These are phyloP conservation scores for Penicillium sp. DNA, from an alignment of 2,329 filamentous ascomycete species.

Conservation along the genomic window DNA sequence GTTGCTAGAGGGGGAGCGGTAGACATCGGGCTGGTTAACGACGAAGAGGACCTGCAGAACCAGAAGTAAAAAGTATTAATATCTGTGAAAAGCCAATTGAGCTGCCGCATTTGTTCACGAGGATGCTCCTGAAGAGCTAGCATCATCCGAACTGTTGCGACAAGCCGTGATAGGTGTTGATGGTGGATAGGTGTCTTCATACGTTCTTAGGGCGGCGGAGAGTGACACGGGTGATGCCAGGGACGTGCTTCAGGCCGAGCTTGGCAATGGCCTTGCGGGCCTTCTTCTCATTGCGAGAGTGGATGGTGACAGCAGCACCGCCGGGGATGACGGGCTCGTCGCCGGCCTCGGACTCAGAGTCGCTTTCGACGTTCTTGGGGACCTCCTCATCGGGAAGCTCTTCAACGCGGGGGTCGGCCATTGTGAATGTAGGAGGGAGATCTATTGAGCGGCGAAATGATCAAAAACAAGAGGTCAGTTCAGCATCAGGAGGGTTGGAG, in stretches of 20 bases:
- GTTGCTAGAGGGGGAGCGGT: constrained; percentile 99
- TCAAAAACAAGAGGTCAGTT: neutral
- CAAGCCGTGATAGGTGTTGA: neutral
- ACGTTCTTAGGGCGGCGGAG: constrained; percentile 99
- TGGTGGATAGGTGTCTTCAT: constrained; percentile 53
- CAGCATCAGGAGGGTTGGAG: constrained; percentile 17
- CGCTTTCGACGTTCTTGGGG: constrained; percentile 76
- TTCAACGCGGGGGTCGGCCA: constrained; percentile 98
- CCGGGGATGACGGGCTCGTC: constrained; percentile 72
- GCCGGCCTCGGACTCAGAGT: constrained; percentile 55
- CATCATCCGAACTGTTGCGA: neutral
- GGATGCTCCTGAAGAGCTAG: neutral
- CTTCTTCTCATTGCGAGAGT: constrained; percentile 99
- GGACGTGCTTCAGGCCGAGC: constrained; percentile 93
- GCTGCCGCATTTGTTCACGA: neutral
- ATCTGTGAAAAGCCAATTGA: neutral
- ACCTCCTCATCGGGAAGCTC: constrained; percentile 88
- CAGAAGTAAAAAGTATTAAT: constrained; percentile 25
- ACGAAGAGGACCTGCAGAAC: constrained; percentile 87
- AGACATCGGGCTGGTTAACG: constrained; percentile 99
- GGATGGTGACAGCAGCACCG: constrained; percentile 85
- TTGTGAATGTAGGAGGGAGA: constrained; percentile 55
- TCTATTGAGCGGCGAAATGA: constrained; percentile 25
- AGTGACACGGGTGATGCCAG: constrained; percentile 97
- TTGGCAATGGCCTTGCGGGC: constrained; percentile 99